Evolutionary conservation across 495 filamentous ascomycete species (phyloP).

Genomic region (Trichoderma parareesei): DNA sequence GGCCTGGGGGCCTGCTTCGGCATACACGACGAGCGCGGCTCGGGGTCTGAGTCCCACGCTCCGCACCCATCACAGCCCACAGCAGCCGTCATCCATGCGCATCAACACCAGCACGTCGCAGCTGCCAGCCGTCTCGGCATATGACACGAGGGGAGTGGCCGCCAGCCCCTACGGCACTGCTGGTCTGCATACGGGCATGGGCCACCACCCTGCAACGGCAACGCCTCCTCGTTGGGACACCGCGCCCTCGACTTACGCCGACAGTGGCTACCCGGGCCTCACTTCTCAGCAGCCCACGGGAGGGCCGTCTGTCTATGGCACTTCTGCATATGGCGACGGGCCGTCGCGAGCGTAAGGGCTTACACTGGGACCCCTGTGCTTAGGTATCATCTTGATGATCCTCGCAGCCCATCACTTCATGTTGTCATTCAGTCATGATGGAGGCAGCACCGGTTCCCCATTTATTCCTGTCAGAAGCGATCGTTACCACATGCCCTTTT

Average conservation of each 20-base stretch:
- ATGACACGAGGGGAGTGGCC: slow-evolving; percentile 2
- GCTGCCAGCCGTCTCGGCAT: slow-evolving; percentile 11
- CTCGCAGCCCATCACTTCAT: too few relatives aligned
- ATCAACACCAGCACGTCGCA: slow-evolving; percentile 7
- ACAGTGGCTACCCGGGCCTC: slow-evolving; percentile 26
- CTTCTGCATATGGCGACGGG: slow-evolving; percentile 32
- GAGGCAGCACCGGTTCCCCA: too few relatives aligned
- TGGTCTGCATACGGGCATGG: slow-evolving; percentile 18
- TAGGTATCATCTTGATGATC: too few relatives aligned
- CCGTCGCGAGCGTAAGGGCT: slow-evolving; percentile 29
- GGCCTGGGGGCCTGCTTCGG: neutral
- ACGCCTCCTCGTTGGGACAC: slow-evolving; percentile 33
- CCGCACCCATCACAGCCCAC: slow-evolving; percentile 3
- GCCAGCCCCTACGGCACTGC: slow-evolving; percentile 19
- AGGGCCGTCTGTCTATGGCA: slow-evolving; percentile 31
- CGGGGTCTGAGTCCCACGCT: slow-evolving; percentile 1
- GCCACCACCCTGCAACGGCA: slow-evolving; percentile 21
- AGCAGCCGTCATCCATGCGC: slow-evolving; percentile 5
- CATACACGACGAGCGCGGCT: slow-evolving; percentile 3
- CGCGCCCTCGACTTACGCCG: slow-evolving; percentile 19
- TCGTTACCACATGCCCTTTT: neutral
- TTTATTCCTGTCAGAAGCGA: too few relatives aligned
- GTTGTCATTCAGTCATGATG: too few relatives aligned
- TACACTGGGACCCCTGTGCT: neutral
- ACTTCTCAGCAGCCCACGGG: slow-evolving; percentile 21